Evolutionary conservation across 495 filamentous ascomycete species (phyloP).

Genomic region (Aspergillus taichungensis): DNA sequence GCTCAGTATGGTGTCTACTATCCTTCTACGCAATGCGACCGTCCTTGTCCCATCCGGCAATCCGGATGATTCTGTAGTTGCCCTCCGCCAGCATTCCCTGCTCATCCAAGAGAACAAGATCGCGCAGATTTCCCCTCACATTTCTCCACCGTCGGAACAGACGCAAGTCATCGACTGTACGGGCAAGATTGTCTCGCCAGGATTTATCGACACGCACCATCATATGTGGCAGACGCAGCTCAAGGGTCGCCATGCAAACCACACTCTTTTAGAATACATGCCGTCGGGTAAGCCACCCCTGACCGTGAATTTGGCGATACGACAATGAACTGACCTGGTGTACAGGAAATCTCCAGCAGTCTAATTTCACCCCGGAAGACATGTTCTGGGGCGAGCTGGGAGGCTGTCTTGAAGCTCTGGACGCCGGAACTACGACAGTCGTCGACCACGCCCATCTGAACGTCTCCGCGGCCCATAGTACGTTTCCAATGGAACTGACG

Average conservation of each 20-base stretch:
- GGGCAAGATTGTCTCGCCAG: constrained; percentile 47
- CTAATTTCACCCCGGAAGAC: constrained; percentile 37
- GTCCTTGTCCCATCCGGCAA: constrained; percentile 14
- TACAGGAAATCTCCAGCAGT: constrained; percentile 21
- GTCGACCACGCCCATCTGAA: constrained; percentile 49
- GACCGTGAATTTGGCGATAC: neutral
- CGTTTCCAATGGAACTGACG: neutral
- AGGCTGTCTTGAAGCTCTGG: constrained; percentile 42
- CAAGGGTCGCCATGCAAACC: constrained; percentile 30
- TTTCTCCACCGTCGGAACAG: constrained; percentile 5
- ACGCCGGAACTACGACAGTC: constrained; percentile 49
- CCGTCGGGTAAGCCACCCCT: constrained; percentile 13
- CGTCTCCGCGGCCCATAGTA: constrained; percentile 31
- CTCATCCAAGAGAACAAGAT: constrained; percentile 26
- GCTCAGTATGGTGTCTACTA: neutral
- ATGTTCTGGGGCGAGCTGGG: constrained; percentile 46
- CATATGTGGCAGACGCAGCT: constrained; percentile 51
- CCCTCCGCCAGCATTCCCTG: constrained; percentile 11
- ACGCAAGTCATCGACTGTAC: constrained; percentile 41
- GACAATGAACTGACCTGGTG: no score
- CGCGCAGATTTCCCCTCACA: constrained; percentile 10
- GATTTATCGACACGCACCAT: constrained; percentile 52
- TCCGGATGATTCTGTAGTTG: constrained; percentile 11
- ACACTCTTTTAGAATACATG: constrained; percentile 34
- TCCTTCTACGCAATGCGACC: constrained; percentile 17